A percentile compares a stretch with the other conserved stretches of the same genome.
phyloP scores from a whole-genome alignment of 768 basidiomycete genomes.

The Chiua virens region DNA sequence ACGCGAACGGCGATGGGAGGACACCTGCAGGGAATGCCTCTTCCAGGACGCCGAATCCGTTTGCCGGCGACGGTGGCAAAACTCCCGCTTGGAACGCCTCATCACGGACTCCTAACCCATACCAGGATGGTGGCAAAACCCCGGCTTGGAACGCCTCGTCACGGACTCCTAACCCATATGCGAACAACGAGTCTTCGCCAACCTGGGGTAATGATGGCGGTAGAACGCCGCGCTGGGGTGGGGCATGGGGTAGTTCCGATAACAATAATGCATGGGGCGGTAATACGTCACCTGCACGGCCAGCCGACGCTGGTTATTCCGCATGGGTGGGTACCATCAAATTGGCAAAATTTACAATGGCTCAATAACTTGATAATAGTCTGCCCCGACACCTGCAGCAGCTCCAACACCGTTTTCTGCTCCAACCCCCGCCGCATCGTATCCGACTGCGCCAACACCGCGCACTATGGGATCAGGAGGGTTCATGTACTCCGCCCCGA shows the following conservation, averaged over 20 bases:
- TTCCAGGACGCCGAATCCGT: slow-evolving; percentile 71
- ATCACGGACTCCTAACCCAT: slow-evolving; percentile 58
- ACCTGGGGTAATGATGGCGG: slow-evolving; percentile 38
- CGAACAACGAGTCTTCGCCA: slow-evolving; percentile 16
- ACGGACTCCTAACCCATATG: slow-evolving; percentile 56
- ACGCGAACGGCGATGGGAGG: slow-evolving; percentile 53
- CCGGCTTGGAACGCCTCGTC: slow-evolving; percentile 52
- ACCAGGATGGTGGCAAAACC: slow-evolving; percentile 43
- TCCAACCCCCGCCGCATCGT: slow-evolving; percentile 30
- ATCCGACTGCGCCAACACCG: slow-evolving; percentile 34
- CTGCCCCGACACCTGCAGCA: slow-evolving; percentile 39
- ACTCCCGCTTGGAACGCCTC: slow-evolving; percentile 66
- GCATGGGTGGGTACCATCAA: slow-evolving; percentile 32
- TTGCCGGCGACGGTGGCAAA: slow-evolving; percentile 52
- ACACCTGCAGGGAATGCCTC: slow-evolving; percentile 66
- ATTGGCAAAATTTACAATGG: slow-evolving; percentile 15
- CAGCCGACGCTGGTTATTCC: slow-evolving; percentile 30
- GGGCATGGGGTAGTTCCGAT: slow-evolving; percentile 25
- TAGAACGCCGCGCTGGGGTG: slow-evolving; percentile 52
- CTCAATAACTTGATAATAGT: slow-evolving; percentile 19
- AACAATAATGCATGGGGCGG: slow-evolving; percentile 26
- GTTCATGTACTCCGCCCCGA: slow-evolving; percentile 30
- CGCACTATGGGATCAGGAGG: slow-evolving; percentile 25
- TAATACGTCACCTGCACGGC: slow-evolving; percentile 32
- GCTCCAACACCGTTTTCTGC: slow-evolving; percentile 40